phyloP scores from a whole-genome alignment of 148 eudicot species.

The Vaccinium myrtillus region DNA sequence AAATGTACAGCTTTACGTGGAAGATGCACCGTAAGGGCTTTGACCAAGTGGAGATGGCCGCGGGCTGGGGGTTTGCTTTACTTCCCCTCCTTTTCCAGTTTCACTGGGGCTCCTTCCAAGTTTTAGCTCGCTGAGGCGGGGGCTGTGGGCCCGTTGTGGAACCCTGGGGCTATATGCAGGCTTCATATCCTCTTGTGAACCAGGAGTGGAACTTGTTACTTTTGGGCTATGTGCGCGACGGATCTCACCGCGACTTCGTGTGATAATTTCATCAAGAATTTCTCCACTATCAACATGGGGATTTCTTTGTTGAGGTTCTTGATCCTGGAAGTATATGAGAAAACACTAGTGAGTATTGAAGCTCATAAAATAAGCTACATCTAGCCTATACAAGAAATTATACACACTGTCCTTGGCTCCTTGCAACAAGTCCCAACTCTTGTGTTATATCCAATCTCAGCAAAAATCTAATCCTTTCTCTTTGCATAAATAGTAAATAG shows the following conservation, averaged over 20 bases:
- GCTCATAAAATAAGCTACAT: background rate
- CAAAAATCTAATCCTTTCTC: background rate
- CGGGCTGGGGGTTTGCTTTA: slow-evolving; percentile 63
- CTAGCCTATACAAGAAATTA: background rate
- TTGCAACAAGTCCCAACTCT: background rate
- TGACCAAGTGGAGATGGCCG: slow-evolving; percentile 52
- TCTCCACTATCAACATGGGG: slow-evolving; percentile 50
- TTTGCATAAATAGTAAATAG: too few species aligned
- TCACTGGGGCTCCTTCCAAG: slow-evolving; percentile 42
- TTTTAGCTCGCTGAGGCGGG: slow-evolving; percentile 43
- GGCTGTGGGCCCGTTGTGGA: slow-evolving; percentile 42
- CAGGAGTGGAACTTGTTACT: slow-evolving; percentile 51
- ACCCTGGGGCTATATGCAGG: slow-evolving; percentile 58
- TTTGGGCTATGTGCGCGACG: slow-evolving; percentile 62
- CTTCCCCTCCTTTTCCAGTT: slow-evolving; percentile 48
- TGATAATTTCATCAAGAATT: slow-evolving; percentile 66
- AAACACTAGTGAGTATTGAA: background rate
- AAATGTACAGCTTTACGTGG: slow-evolving; percentile 27
- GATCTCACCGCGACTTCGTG: slow-evolving; percentile 88
- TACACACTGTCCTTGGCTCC: background rate
- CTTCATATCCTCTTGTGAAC: slow-evolving; percentile 40
- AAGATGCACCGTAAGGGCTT: slow-evolving; percentile 39
- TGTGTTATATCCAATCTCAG: background rate
- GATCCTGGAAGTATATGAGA: slow-evolving; percentile 41
- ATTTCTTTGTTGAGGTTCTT: slow-evolving; percentile 35